Percentiles rank a stretch among this genome's conserved stretches.
phyloP scores from a whole-genome alignment of 2,329 filamentous ascomycete species.

The Emergomyces orientalis region DNA sequence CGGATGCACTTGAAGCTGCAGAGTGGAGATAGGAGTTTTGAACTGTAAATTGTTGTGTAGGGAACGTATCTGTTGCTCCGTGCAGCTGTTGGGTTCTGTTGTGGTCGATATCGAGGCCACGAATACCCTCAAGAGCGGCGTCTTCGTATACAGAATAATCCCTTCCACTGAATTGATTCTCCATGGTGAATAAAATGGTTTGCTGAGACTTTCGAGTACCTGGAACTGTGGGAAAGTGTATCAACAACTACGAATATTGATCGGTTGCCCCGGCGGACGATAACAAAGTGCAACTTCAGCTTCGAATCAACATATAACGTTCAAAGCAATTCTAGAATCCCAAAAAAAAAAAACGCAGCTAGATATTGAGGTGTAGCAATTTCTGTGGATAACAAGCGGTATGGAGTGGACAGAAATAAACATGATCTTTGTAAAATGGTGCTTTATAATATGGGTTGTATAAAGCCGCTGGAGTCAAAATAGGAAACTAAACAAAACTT shows the following conservation, averaged over 20 bases:
- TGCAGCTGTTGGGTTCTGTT: neutral
- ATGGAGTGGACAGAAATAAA: neutral
- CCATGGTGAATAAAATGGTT: neutral
- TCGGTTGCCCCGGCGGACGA: neutral
- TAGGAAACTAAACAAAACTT: neutral
- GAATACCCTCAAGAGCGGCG: constrained; percentile 3
- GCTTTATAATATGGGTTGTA: neutral
- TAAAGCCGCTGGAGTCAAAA: neutral
- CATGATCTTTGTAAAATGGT: no score
- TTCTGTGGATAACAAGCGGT: neutral
- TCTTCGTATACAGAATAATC: neutral
- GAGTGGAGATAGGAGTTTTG: neutral
- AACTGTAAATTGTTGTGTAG: neutral
- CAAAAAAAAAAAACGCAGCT: neutral
- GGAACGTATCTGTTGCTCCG: neutral
- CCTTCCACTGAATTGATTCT: neutral
- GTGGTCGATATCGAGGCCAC: neutral
- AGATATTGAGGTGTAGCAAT: neutral
- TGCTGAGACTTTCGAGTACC: neutral
- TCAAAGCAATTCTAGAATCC: neutral
- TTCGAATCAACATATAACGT: neutral
- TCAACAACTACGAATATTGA: neutral
- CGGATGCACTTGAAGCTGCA: neutral
- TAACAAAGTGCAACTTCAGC: neutral
- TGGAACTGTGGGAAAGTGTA: neutral